Evolutionary conservation across 225 moss, liverwort and hornwort genomes (phyloP).

Genomic region (Polytrichum commune): DNA sequence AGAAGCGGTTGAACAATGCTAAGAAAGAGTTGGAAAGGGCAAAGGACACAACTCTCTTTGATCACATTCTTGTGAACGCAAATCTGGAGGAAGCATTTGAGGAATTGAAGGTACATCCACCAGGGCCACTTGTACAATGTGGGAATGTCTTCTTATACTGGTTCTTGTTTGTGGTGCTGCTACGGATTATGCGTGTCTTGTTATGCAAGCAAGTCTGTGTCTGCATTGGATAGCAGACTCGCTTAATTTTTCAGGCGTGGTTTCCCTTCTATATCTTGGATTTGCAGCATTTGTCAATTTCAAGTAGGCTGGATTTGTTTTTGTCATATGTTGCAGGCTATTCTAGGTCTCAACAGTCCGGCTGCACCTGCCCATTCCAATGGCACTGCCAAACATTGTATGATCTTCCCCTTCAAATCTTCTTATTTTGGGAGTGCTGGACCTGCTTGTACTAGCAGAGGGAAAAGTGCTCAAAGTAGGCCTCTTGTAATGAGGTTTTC

Average conservation of each 20-base stretch:
- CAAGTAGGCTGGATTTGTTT: conserved; percentile 49
- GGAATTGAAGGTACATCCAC: conserved; percentile 58
- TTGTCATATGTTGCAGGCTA: conserved; percentile 64
- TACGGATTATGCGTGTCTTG: neutral
- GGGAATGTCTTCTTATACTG: neutral
- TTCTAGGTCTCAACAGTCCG: conserved; percentile 63
- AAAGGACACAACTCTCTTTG: conserved; percentile 61
- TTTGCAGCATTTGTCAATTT: conserved; percentile 42
- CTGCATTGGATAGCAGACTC: conserved; percentile 11
- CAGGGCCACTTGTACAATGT: neutral
- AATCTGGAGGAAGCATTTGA: conserved; percentile 68
- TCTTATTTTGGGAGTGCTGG: conserved; percentile 36
- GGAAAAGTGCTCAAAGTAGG: neutral
- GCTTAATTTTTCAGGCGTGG: conserved; percentile 8
- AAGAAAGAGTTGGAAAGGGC: conserved; percentile 78
- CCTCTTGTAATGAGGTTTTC: conserved; percentile 2
- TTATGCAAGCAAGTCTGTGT: neutral
- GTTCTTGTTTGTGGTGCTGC: neutral
- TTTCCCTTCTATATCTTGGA: conserved; percentile 21
- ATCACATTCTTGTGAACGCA: conserved; percentile 82
- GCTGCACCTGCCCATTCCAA: conserved; percentile 49
- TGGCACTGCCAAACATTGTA: conserved; percentile 69
- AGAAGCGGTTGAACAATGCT: conserved; percentile 76
- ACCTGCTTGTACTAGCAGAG: conserved; percentile 39
- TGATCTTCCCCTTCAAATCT: conserved; percentile 40